A percentile compares a stretch with the other conserved stretches of the same genome.
These are phyloP conservation scores for Ambrosiella xylebori DNA, from an alignment of 2,329 filamentous ascomycete species.

Conservation along the genomic window DNA sequence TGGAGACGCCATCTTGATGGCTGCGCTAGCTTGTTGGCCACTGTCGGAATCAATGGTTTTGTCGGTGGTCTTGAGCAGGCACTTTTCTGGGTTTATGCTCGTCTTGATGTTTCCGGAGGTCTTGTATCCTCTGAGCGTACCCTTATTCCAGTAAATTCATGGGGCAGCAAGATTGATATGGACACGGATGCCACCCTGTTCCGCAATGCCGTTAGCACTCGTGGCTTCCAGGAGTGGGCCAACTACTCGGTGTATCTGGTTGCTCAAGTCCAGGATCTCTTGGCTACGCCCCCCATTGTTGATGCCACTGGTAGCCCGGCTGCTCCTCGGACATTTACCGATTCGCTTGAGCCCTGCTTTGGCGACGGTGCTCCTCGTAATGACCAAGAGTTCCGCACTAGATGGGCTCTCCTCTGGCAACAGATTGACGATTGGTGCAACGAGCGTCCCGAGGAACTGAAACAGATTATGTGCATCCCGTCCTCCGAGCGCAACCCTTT, in stretches of 20 bases:
- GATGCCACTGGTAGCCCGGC: not conserved
- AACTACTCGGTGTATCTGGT: slow-evolving; percentile 33
- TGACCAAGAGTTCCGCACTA: slow-evolving; percentile 16
- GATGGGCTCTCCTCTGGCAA: slow-evolving; percentile 24
- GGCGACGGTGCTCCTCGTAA: slow-evolving; percentile 13
- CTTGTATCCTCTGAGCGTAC: slow-evolving; percentile 34
- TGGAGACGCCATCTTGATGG: slow-evolving; percentile 36
- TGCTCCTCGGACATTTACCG: not conserved
- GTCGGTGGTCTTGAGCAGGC: slow-evolving; percentile 31
- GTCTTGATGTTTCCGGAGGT: slow-evolving; percentile 37
- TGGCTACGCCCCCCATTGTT: slow-evolving; percentile 17
- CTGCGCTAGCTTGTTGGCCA: slow-evolving; percentile 32
- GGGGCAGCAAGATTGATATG: slow-evolving; percentile 23
- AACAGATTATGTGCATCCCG: slow-evolving; percentile 21
- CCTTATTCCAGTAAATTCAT: slow-evolving; percentile 29
- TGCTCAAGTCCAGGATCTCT: slow-evolving; percentile 26
- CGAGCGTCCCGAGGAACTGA: slow-evolving; percentile 21
- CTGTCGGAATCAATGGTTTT: slow-evolving; percentile 33
- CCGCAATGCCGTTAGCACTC: slow-evolving; percentile 15
- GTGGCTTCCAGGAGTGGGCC: slow-evolving; percentile 29
- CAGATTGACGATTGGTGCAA: slow-evolving; percentile 26
- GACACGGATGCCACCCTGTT: slow-evolving; percentile 22
- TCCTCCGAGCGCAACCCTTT: slow-evolving; percentile 29
- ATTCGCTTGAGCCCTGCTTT: slow-evolving; percentile 7
- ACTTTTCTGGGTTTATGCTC: slow-evolving; percentile 37